Percentiles rank a stretch among this genome's conserved stretches.
Evolutionary conservation across 192 early-diverging fungal species (phyloP).

Genomic region (Coemansia sp.): DNA sequence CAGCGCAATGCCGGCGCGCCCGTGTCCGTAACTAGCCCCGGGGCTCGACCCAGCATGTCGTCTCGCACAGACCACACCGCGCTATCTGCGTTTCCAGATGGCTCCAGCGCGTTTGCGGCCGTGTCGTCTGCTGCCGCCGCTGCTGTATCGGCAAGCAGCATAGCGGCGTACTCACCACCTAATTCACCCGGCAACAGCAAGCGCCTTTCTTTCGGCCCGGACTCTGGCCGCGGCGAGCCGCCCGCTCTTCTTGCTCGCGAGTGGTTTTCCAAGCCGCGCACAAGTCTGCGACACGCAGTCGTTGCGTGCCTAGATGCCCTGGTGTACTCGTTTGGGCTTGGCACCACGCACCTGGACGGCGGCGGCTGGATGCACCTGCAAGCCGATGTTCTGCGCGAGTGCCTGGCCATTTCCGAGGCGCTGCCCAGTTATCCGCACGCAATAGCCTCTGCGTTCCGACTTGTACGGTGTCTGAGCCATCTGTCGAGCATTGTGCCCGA

Average conservation of each 20-base stretch:
- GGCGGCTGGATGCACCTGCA: constrained; percentile 37
- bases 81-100: constrained; percentile 35
- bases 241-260: constrained; percentile 10
- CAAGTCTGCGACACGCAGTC: constrained; percentile 18
- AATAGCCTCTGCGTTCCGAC: constrained; percentile 26
- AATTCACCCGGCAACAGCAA: constrained; percentile 5
- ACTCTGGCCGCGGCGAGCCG: background rate
- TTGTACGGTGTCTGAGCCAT: constrained; percentile 35
- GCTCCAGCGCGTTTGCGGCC: constrained; percentile 43
- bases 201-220: constrained; percentile 12
- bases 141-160: constrained; percentile 10
- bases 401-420: constrained; percentile 41
- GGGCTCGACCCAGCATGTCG: constrained; percentile 12
- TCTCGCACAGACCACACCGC: constrained; percentile 23
- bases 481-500: constrained; percentile 16
- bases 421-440: constrained; percentile 48
- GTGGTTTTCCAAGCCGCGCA: constrained; percentile 21
- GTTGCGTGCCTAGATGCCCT: constrained; percentile 37
- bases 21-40: background rate
- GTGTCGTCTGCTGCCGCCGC: constrained; percentile 35
- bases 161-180: constrained; percentile 10
- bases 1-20: constrained; percentile 8
- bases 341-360: background rate
- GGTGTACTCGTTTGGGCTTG: constrained; percentile 17
- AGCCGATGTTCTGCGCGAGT: constrained; percentile 41